Base-by-base conservation (phyloP, 2,329 filamentous ascomycete species). In the Colletotrichum sp. region DNA sequence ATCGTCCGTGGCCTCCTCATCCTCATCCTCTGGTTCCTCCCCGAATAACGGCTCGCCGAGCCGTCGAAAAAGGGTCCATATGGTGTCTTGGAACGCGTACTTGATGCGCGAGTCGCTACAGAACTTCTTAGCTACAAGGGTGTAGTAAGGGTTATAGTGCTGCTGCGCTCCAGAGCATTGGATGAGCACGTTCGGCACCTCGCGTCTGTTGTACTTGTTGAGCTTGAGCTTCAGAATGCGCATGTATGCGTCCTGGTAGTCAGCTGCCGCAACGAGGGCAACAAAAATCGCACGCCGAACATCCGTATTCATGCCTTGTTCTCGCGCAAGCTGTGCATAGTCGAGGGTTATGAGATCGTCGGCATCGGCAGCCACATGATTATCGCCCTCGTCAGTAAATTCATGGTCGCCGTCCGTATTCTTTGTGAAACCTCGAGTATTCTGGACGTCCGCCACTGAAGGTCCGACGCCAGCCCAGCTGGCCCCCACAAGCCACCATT, bases 401-500 rank as follows among this genome's bases (percentile, higher is more conserved):
- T 79, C 71, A 60, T 79, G 68, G 36, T 78, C 79, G 7, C 79
- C 74, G 48, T 32, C 22, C 34, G 27, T 28, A n/a, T n/a, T 30
- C 28, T 27, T 36, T n/a, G 9, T 12, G 48, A 52, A 39, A 55
- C 27, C n/a, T 13, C 32, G 25, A 4, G 43, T n/a, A 56, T 12
- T 55, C 28, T 55, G 56, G n/a, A 16, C 61, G 62, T 68, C 73
- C 12, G 78, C 68, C 8, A 69, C 74, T 22, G 78, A 76, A 4
- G 56, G 30, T 25, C 80, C 79, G 32, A 81, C 81, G 28, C 90
- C 91, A 6, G 89, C 87, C 91, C 96, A 98, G 84, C 96, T 98
- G n/a, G 97, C 96, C 67, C 97, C 97, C 7, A 98, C 95, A 25
- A 98, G 91, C 97, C 97, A 99, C 97, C 97, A 99, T 86, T 98